A percentile compares a stretch with the other conserved stretches of the same genome.
Evolutionary conservation across 2,329 filamentous ascomycete species (phyloP).

Genomic region (Diaporthe humulicola): DNA sequence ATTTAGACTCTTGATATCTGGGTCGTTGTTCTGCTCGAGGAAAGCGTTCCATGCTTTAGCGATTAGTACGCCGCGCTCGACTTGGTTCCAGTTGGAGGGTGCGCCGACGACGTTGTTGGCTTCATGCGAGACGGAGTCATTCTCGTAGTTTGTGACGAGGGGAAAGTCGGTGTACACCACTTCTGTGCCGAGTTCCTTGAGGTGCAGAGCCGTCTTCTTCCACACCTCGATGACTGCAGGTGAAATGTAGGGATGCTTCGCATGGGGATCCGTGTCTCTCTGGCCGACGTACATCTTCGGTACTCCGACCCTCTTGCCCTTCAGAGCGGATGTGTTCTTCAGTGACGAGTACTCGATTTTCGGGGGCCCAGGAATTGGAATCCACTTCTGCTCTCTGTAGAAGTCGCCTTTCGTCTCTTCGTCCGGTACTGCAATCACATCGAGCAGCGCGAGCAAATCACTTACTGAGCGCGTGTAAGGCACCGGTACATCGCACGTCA

Average conservation of each 20-base stretch:
- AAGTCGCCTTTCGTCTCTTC: constrained; percentile 61
- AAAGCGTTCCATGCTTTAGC: constrained; percentile 67
- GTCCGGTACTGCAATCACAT: constrained; percentile 61
- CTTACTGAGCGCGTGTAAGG: constrained; percentile 55
- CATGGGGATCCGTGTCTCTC: constrained; percentile 44
- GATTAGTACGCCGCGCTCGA: neutral
- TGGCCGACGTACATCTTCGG: constrained; percentile 64
- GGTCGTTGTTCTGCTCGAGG: constrained; percentile 56
- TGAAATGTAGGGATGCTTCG: constrained; percentile 41
- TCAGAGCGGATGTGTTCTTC: constrained; percentile 48
- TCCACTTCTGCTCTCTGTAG: constrained; percentile 63
- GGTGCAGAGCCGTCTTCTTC: constrained; percentile 49
- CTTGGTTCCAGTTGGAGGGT: constrained; percentile 45
- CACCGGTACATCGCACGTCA: constrained; percentile 13
- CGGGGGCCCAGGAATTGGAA: constrained; percentile 44
- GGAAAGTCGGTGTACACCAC: constrained; percentile 60
- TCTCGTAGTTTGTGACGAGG: constrained; percentile 60
- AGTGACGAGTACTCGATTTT: constrained; percentile 55
- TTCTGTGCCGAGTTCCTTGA: constrained; percentile 57
- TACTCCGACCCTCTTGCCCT: constrained; percentile 61
- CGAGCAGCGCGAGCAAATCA: constrained; percentile 64
- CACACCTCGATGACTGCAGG: constrained; percentile 45
- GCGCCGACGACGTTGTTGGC: constrained; percentile 60
- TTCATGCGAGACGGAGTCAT: constrained; percentile 57
- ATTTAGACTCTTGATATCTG: constrained; percentile 52